Evolutionary conservation across 768 basidiomycete genomes (phyloP), one percentile per base, ranked within the genome.

Genomic region (Psilocybe tampanensis): DNA sequence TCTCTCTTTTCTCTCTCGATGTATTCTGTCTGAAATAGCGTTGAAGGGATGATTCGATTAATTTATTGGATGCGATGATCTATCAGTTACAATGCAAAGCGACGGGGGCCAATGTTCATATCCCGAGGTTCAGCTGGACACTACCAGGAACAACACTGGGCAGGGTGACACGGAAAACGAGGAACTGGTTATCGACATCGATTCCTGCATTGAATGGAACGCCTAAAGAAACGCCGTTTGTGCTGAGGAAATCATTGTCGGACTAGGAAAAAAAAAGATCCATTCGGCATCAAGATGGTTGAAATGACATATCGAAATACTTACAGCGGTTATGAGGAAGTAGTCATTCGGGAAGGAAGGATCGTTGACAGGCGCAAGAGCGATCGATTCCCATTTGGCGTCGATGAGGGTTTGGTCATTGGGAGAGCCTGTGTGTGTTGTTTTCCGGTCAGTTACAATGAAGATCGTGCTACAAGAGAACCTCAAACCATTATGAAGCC

Each of bases 371-470:
- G 86, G 79, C 2, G 82, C 86, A 7, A 89, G 72, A 8, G 85
- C 81, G 11, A 86, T 72, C 1, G 82, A 84, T 64, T 89, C 88
- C 85, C 86, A 89, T 70, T 89, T 89, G 0, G 79, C 80, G 58
- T 80, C 79, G 48, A 89, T 80, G 18, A 86, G 74, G 0, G 79
- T 82, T 32, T 73, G 56, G 59, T 86, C 80, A 54, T 77, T 69
- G 3, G 80, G 81, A 32, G 76, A 69, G 55, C 76, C 83, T 85
- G 21, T 2, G 22, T 4, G n/a, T 5, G 29, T 4, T 29, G 9
- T 5, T 5, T 29, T 29, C 29, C 9, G 8, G 19, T 17, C 24
- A 52, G 36, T 26, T 12, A 2, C 8, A 18, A 29, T 44, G 2
- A 1, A 32, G 17, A 5, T 4, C 2, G 12, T n/a, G 21, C 21